A percentile compares a stretch with the other conserved stretches of the same genome.
These are phyloP conservation scores for Fusarium xylarioides DNA, from an alignment of 2,329 filamentous ascomycete genomes.

Conservation along the genomic window DNA sequence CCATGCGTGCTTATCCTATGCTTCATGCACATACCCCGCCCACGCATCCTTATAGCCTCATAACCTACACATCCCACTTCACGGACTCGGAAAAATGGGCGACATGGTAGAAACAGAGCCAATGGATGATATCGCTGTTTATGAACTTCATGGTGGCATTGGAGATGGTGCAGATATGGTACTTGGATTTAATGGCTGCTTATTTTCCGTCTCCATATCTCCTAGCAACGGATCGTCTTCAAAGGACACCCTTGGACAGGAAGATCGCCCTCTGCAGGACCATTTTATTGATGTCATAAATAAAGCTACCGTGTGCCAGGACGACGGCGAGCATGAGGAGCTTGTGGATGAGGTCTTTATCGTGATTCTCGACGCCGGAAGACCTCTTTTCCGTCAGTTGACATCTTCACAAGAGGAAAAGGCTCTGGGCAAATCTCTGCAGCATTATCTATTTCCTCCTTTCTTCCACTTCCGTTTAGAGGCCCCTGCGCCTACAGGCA, in stretches of 20 bases:
- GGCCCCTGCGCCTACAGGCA: fast-evolving
- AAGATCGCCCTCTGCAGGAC: background rate
- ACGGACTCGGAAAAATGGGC: background rate
- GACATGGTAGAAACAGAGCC: fast-evolving
- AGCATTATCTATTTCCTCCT: background rate
- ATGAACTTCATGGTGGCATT: background rate
- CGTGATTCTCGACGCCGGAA: background rate
- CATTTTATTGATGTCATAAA: background rate
- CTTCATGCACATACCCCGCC: background rate
- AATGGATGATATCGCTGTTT: background rate
- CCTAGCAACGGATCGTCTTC: background rate
- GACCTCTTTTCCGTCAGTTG: background rate
- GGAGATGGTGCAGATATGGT: background rate
- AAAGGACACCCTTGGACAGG: fast-evolving
- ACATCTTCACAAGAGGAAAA: fast-evolving
- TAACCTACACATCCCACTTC: fast-evolving
- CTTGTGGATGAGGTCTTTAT: background rate
- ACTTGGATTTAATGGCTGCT: background rate
- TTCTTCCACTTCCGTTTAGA: background rate
- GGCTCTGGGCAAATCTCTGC: fast-evolving
- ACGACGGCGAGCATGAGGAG: background rate
- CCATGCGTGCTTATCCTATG: background rate
- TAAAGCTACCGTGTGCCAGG: background rate
- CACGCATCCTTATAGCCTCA: background rate
- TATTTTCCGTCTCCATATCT: background rate